Percentiles rank a stretch among this genome's conserved stretches.
phyloP scores from a whole-genome alignment of 78 protist species.

The Creolimax fragrantissima region DNA sequence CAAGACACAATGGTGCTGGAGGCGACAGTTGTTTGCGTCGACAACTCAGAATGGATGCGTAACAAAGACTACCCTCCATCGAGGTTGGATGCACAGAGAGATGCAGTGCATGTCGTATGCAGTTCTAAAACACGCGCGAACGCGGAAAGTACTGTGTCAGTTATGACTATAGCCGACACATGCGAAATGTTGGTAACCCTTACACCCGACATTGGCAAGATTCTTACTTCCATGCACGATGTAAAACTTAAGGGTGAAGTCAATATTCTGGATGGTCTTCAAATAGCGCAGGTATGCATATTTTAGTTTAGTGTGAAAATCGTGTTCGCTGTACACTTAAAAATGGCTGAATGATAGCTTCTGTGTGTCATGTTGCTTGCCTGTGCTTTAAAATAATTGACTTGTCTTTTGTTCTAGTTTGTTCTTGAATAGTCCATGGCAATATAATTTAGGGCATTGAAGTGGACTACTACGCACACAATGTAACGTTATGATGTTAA shows the following conservation, averaged over 20 bases:
- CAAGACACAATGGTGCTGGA: constrained; percentile 13
- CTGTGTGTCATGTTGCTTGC: no score
- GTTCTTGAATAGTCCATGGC: no score
- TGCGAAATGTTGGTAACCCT: constrained; percentile 60
- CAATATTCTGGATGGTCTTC: constrained; percentile 40
- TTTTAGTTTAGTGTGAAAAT: no score
- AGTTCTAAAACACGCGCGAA: constrained; percentile 28
- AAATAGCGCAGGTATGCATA: constrained; percentile 47
- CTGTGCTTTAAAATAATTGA: no score
- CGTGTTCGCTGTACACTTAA: no score
- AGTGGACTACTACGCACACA: no score
- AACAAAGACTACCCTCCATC: constrained; percentile 78
- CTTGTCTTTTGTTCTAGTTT: no score
- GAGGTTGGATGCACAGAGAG: constrained; percentile 62
- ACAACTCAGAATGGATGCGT: constrained; percentile 82
- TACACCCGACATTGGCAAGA: constrained; percentile 48
- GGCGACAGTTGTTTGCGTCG: constrained; percentile 40
- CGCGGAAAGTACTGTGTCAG: constrained; percentile 63
- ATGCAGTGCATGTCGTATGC: constrained; percentile 64
- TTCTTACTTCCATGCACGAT: not conserved
- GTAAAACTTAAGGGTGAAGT: constrained; percentile 13
- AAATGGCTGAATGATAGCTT: no score
- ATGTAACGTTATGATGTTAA: no score
- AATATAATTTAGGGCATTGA: no score
- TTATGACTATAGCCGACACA: constrained; percentile 56